Evolutionary conservation across 2,329 filamentous ascomycete species (phyloP).

Genomic region (Scedosporium aurantiacum): DNA sequence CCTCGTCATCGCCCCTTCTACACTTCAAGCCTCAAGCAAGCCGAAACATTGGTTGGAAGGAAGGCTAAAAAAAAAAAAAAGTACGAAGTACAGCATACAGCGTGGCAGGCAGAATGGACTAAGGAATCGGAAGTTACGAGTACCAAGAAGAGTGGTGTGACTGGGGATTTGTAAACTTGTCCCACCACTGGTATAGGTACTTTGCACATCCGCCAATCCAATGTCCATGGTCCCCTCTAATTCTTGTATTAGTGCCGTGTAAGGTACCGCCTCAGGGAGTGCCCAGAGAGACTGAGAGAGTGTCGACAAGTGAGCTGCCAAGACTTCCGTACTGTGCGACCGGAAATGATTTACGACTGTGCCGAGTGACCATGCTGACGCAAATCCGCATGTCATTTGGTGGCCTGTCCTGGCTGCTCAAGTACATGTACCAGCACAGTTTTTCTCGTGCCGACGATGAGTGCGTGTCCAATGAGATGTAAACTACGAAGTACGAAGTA

Average conservation of each 20-base stretch:
- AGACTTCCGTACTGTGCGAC: too few relatives aligned
- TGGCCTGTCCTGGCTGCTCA: not conserved
- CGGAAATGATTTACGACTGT: not conserved
- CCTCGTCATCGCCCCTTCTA: constrained; percentile 8
- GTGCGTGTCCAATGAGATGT: not conserved
- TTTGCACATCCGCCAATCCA: not conserved
- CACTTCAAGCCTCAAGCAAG: not conserved
- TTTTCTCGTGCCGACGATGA: too few relatives aligned
- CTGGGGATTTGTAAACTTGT: not conserved
- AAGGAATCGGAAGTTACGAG: not conserved
- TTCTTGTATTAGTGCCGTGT: too few relatives aligned
- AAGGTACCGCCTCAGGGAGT: not conserved
- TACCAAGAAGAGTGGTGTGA: not conserved
- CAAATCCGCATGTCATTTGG: not conserved
- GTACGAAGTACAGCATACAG: not conserved
- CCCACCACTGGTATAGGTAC: not conserved
- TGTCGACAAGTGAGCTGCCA: too few relatives aligned
- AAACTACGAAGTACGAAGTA: not conserved
- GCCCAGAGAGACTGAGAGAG: too few relatives aligned
- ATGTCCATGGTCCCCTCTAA: too few relatives aligned
- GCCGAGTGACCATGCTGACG: not conserved
- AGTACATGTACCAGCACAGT: not conserved
- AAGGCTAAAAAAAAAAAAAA: not conserved
- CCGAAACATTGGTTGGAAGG: not conserved
- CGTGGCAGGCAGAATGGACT: not conserved